phyloP scores from a whole-genome alignment of 257 asterid species.

The Fraxinus cuspidata region DNA sequence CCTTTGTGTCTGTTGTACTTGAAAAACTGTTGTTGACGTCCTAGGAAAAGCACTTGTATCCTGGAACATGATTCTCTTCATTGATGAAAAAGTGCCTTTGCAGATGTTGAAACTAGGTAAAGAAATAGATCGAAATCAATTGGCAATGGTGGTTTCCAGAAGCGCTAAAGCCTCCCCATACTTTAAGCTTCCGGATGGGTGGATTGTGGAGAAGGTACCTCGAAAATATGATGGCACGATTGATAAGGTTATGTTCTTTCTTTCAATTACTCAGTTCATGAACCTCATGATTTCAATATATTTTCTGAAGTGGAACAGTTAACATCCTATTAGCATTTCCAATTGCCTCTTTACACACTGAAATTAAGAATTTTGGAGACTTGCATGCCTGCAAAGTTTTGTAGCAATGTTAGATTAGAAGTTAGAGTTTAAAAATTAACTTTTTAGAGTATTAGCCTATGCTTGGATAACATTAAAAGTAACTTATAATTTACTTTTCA shows the following conservation, averaged over 20 bases:
- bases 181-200: constrained; percentile 67
- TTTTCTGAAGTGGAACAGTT: neutral
- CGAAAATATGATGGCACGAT: constrained; percentile 31
- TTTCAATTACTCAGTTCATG: neutral
- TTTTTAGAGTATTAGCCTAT: too few relatives aligned
- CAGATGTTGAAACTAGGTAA: constrained; percentile 47
- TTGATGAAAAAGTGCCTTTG: constrained; percentile 5
- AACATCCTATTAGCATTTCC: neutral
- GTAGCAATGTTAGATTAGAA: too few relatives aligned
- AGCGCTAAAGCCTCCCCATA: constrained; percentile 32
- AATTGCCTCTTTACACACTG: neutral
- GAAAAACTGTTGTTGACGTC: neutral
- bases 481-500: too few relatives aligned
- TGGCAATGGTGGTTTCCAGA: constrained; percentile 36
- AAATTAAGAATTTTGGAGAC: neutral
- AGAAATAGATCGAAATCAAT: constrained; percentile 31
- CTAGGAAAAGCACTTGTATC: neutral
- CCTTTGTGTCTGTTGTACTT: neutral
- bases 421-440: too few relatives aligned
- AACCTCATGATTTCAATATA: neutral
- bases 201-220: constrained; percentile 74
- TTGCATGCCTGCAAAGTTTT: neutral
- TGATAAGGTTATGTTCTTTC: constrained; percentile 39
- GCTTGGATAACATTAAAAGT: too few relatives aligned
- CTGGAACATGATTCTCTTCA: neutral